phyloP scores from a whole-genome alignment of 257 asterid species.

The Plantago elongata region DNA sequence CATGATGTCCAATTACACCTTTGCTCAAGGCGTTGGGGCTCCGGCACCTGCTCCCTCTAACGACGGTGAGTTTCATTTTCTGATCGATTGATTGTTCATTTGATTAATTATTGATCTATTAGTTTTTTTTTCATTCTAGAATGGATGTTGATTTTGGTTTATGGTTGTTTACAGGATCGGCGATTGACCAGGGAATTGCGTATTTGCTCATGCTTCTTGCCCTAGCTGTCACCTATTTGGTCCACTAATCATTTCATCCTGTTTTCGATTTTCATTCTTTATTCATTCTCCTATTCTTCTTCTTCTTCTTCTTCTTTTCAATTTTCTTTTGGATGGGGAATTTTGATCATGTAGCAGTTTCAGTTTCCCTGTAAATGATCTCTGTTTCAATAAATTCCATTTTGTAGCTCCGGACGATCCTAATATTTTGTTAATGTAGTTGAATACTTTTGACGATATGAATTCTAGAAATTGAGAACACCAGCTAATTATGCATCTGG shows the following conservation, averaged over 20 bases:
- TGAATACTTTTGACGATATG: too few relatives aligned
- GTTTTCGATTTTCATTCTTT: background rate
- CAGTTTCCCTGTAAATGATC: too few relatives aligned
- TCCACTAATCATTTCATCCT: background rate
- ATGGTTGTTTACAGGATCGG: background rate
- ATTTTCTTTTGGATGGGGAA: too few relatives aligned
- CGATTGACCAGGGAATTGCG: constrained; percentile 4
- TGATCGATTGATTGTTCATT: background rate
- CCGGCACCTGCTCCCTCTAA: constrained; percentile 4
- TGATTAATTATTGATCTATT: background rate
- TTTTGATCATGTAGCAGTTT: too few relatives aligned
- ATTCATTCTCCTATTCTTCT: too few relatives aligned
- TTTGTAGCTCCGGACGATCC: too few relatives aligned
- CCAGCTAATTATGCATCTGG: too few relatives aligned
- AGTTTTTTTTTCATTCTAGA: background rate
- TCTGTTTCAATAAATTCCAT: too few relatives aligned
- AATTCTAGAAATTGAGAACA: too few relatives aligned
- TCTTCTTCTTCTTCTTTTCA: too few relatives aligned
- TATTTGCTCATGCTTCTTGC: constrained; percentile 11
- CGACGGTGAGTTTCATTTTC: background rate
- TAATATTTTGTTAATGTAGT: too few relatives aligned
- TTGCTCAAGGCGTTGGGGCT: background rate
- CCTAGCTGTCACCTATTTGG: constrained; percentile 1
- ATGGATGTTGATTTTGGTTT: background rate
- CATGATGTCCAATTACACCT: background rate